Evolutionary conservation across 2,329 filamentous ascomycete species (phyloP), one percentile per base, ranked within the genome.

Genomic region (Neurospora sp.): DNA sequence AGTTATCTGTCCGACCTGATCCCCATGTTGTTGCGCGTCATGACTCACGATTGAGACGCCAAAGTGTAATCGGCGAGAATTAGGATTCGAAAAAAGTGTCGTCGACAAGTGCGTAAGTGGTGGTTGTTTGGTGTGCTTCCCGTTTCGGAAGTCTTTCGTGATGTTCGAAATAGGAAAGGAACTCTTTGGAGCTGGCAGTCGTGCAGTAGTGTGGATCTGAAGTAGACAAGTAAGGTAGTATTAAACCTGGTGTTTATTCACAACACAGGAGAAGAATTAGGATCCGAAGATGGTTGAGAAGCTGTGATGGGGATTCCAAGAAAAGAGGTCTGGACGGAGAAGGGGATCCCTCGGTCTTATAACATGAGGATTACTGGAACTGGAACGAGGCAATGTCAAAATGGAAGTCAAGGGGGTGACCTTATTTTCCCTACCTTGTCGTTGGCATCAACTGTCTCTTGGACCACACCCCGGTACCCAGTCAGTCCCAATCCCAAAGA

Each of bases 361-460:
- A 74, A 75, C 70, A 69, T 75, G 72, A 69, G 70, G 71, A 74
- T 74, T 71, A 72, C 69, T 72, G 66, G 69, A 69, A 70, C 65
- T 62, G 52, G 52, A 71, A 41, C 66, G 67, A 65, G 70, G 69
- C 67, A 71, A 70, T 71, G 71, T 67, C 38, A 67, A 70, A 68
- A 73, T 67, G 69, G 71, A 73, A 71, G 67, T 46, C 68, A 68
- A 71, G 66, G 66, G 46, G 70, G 67, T 52, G 38, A 41, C 38
- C 46, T 70, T 68, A 72, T 72, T 74, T 72, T 72, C 68, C 71
- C 69, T 43, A 69, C 67, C 41, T 72, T 73, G 70, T 70, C 68
- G 68, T 71, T 73, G 71, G 73, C 70, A 69, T 72, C 72, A 71
- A 72, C 67, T 71, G 69, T 67, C 68, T 71, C 66, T 69, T 41